phyloP scores from a whole-genome alignment of 129 eudicot species.

The Flaveria brownii region DNA sequence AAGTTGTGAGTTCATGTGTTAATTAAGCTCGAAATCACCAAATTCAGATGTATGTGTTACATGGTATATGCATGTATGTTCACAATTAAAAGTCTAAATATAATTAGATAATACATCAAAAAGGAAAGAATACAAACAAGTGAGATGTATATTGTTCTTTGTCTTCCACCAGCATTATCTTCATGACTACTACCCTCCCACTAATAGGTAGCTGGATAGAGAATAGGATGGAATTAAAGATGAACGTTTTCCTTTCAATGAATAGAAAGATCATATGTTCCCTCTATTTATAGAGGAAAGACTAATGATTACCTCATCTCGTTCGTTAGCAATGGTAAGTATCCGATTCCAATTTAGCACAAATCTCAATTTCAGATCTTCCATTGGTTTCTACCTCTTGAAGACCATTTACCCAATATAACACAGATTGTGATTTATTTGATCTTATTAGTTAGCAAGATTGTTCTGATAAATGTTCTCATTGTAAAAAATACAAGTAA shows the following conservation, averaged over 20 bases:
- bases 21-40: neutral
- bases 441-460: too few relatives aligned
- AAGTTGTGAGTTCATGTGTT: neutral
- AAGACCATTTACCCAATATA: too few relatives aligned
- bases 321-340: too few relatives aligned
- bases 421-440: too few relatives aligned
- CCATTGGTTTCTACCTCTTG: too few relatives aligned
- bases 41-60: neutral
- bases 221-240: conserved; percentile 22
- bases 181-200: neutral
- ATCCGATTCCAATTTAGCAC: too few relatives aligned
- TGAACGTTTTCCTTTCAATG: conserved; percentile 20
- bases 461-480: too few relatives aligned
- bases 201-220: conserved; percentile 11
- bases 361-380: too few relatives aligned
- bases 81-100: neutral
- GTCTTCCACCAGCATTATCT: conserved; percentile 10
- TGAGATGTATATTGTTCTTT: conserved; percentile 10
- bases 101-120: neutral
- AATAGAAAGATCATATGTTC: conserved; percentile 15
- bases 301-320: too few relatives aligned
- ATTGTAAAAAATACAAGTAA: neutral
- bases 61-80: neutral
- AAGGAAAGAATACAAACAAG: conserved; percentile 4
- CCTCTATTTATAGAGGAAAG: conserved; percentile 37